These are phyloP conservation scores for Candida jianshihensis DNA, from an alignment of 805 yeast species.

Conservation along the genomic window DNA sequence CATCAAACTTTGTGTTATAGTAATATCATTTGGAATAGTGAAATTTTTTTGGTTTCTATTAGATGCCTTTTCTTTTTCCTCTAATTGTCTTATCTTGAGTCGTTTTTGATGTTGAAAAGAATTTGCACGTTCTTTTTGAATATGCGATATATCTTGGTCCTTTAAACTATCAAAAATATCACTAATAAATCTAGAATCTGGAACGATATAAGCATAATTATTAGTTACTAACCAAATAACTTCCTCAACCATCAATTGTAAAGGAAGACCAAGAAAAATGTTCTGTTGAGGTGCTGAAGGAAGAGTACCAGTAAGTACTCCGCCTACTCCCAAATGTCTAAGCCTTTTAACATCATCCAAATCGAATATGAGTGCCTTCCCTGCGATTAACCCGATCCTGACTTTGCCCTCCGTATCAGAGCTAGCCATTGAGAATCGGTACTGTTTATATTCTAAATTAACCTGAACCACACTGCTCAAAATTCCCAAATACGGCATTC, in stretches of 20 bases:
- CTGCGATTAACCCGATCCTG: slow-evolving; percentile 32
- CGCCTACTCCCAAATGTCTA: slow-evolving; percentile 61
- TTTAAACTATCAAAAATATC: slow-evolving; percentile 8
- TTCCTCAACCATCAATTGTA: slow-evolving; percentile 69
- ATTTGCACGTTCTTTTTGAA: slow-evolving; percentile 6
- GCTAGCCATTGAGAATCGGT: too few relatives aligned
- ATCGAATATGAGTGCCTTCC: slow-evolving; percentile 51
- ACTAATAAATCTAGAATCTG: slow-evolving; percentile 30
- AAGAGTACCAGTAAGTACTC: slow-evolving; percentile 75
- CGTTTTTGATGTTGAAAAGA: slow-evolving; percentile 4
- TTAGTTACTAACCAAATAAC: slow-evolving; percentile 52
- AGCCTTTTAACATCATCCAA: slow-evolving; percentile 45
- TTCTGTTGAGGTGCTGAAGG: slow-evolving; percentile 93
- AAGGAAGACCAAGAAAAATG: slow-evolving; percentile 76
- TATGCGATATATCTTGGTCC: slow-evolving; percentile 8
- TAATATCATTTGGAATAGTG: slow-evolving; percentile 4
- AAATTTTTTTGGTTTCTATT: slow-evolving; percentile 1
- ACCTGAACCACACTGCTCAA: too few relatives aligned
- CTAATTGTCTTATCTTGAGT: slow-evolving; percentile 4
- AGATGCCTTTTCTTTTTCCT: background rate
- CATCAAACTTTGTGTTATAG: slow-evolving; percentile 10
- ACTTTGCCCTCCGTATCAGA: too few relatives aligned
- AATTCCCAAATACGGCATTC: too few relatives aligned
- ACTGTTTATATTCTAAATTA: background rate
- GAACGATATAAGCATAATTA: slow-evolving; percentile 34